Percentiles rank a stretch among this genome's conserved stretches.
Conservation (phyloP, 2,329 filamentous ascomycete genomes). For the Didymella pomorum region DNA sequence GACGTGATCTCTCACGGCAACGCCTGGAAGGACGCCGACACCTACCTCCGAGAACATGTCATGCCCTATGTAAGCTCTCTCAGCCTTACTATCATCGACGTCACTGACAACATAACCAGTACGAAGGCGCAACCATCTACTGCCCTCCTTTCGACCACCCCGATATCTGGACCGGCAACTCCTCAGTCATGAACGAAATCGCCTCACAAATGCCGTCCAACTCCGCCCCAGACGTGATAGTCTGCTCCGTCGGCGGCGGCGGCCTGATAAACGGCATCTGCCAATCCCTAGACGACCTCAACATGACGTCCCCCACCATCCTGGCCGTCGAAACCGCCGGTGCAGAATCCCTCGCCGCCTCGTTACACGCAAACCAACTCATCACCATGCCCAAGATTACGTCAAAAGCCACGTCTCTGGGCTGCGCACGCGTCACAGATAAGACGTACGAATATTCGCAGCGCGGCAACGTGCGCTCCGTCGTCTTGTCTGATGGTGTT, state of each 20-base stretch:
- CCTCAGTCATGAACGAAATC: conserved; percentile 65
- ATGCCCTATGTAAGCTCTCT: conserved; percentile 51
- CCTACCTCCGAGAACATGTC: conserved; percentile 67
- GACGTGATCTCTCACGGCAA: conserved; percentile 73
- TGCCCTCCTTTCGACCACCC: conserved; percentile 75
- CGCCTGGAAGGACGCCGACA: conserved; percentile 74
- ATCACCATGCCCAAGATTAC: conserved; percentile 75
- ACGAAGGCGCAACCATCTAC: conserved; percentile 59
- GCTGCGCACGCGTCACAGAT: conserved; percentile 74
- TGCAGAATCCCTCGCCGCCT: conserved; percentile 73
- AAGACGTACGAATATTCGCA: conserved; percentile 72
- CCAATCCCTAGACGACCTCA: conserved; percentile 66
- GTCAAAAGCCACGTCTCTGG: conserved; percentile 76
- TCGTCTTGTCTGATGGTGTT: conserved; percentile 76
- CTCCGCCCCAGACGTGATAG: conserved; percentile 69
- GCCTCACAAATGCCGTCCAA: conserved; percentile 52
- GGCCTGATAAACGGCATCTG: conserved; percentile 80
- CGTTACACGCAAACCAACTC: conserved; percentile 63
- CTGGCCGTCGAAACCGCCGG: conserved; percentile 80
- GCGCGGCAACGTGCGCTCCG: conserved; percentile 62
- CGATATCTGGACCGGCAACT: conserved; percentile 72
- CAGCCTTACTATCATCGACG: not conserved
- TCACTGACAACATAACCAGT: conserved; percentile 37
- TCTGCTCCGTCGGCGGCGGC: conserved; percentile 83
- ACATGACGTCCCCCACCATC: conserved; percentile 55